phyloP scores from a whole-genome alignment of 345 rosid species.

The Aurinia saxatilis region DNA sequence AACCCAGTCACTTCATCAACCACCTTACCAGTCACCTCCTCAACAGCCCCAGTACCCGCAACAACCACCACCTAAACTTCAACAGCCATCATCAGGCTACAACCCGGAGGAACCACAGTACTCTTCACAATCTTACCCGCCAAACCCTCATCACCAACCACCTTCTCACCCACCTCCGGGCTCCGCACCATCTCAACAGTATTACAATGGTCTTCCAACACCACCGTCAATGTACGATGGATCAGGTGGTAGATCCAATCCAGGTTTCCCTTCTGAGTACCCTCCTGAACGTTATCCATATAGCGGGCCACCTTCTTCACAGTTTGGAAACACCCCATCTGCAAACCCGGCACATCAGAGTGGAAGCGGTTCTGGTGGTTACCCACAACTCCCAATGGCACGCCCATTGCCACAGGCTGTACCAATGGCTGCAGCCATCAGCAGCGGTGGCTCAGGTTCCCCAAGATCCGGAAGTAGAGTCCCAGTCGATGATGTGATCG shows the following conservation, averaged over 20 bases:
- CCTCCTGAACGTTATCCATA: conserved; percentile 46
- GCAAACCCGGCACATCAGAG: conserved; percentile 41
- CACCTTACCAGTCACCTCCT: conserved; percentile 52
- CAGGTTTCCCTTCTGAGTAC: conserved; percentile 60
- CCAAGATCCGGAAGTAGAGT: conserved; percentile 65
- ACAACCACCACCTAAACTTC: conserved; percentile 48
- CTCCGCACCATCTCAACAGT: conserved; percentile 53
- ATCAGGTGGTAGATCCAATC: conserved; percentile 47
- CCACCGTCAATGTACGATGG: conserved; percentile 52
- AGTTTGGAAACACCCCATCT: conserved; percentile 47
- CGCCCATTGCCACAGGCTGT: conserved; percentile 66
- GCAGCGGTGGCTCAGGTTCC: conserved; percentile 41
- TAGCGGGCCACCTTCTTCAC: conserved; percentile 52
- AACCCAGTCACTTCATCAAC: conserved; percentile 51
- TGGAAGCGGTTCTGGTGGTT: conserved; percentile 44
- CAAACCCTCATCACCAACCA: conserved; percentile 46
- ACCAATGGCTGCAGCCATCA: conserved; percentile 56
- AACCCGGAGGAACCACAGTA: conserved; percentile 52
- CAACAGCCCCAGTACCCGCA: conserved; percentile 63
- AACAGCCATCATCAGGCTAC: conserved; percentile 48
- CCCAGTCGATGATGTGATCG: conserved; percentile 74
- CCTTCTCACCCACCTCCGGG: conserved; percentile 49
- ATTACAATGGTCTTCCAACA: conserved; percentile 47
- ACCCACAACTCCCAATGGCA: conserved; percentile 80
- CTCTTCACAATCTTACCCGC: conserved; percentile 50